These are phyloP conservation scores for Hymenotorrendiella dingleyae DNA, from an alignment of 2,329 filamentous ascomycete genomes.

Conservation along the genomic window DNA sequence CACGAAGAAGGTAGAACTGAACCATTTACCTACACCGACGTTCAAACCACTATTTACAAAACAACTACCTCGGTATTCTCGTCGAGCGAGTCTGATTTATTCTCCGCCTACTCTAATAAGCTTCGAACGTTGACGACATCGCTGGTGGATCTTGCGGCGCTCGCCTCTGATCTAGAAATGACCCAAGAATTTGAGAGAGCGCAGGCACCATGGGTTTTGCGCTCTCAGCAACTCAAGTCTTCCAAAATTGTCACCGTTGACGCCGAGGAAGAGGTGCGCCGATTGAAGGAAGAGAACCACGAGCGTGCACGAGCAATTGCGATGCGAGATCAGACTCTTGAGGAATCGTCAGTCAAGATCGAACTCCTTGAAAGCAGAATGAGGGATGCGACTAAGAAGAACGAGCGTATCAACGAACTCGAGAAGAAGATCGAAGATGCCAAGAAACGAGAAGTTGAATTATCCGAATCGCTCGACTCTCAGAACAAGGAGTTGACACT, in stretches of 20 bases:
- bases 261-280: constrained; percentile 76
- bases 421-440: constrained; percentile 53
- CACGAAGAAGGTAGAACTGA: constrained; percentile 67
- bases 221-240: constrained; percentile 75
- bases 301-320: constrained; percentile 69
- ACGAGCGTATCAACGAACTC: constrained; percentile 60
- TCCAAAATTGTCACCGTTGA: constrained; percentile 76
- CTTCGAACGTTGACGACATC: constrained; percentile 58
- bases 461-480: constrained; percentile 60
- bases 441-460: constrained; percentile 43
- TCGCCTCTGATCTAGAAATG: constrained; percentile 65
- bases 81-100: constrained; percentile 59
- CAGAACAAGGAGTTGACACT: constrained; percentile 61
- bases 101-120: constrained; percentile 61
- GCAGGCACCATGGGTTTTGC: constrained; percentile 74
- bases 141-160: constrained; percentile 63
- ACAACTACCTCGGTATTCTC: constrained; percentile 47
- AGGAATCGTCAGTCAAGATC: constrained; percentile 85
- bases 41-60: constrained; percentile 56
- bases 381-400: constrained; percentile 75
- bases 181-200: constrained; percentile 74
- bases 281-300: constrained; percentile 72
- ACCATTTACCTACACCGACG: constrained; percentile 59
- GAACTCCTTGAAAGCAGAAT: constrained; percentile 86
- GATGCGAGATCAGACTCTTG: constrained; percentile 73